A percentile compares a stretch with the other conserved stretches of the same genome.
Conservation (phyloP, 768 basidiomycete species). For the Tricholoma matsutake region DNA sequence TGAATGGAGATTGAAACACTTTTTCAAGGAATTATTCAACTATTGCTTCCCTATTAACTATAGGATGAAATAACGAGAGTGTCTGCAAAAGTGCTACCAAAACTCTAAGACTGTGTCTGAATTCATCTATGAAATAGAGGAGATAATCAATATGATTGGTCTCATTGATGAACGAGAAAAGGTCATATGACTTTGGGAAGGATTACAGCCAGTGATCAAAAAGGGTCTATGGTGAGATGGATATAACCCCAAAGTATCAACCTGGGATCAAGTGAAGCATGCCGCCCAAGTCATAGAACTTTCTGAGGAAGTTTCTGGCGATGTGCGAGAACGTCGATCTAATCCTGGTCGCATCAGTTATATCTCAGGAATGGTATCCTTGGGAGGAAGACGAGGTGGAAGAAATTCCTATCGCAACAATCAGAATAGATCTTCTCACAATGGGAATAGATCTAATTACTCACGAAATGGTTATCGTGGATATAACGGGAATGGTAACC, state of each 20-base stretch:
- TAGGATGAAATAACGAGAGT: slow-evolving; percentile 3
- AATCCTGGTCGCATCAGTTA: background rate
- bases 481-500: background rate
- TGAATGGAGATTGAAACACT: slow-evolving; percentile 24
- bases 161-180: slow-evolving; percentile 21
- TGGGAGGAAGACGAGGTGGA: background rate
- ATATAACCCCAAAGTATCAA: slow-evolving; percentile 7
- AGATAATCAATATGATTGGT: slow-evolving; percentile 32
- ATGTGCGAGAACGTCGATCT: background rate
- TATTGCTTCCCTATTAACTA: too few relatives aligned
- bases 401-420: background rate
- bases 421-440: background rate
- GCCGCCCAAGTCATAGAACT: slow-evolving; percentile 8
- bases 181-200: slow-evolving; percentile 34
- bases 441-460: background rate
- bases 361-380: background rate
- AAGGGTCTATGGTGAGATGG: slow-evolving; percentile 7
- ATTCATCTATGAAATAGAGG: slow-evolving; percentile 32
- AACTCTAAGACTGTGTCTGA: slow-evolving; percentile 23
- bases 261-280: slow-evolving; percentile 6
- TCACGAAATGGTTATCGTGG: background rate
- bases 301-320: background rate
- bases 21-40: slow-evolving; percentile 34
- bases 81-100: slow-evolving; percentile 22
- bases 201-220: slow-evolving; percentile 11